Evolutionary conservation across 768 basidiomycete genomes (phyloP).

Genomic region (Chalciporus pseudorubinellus): DNA sequence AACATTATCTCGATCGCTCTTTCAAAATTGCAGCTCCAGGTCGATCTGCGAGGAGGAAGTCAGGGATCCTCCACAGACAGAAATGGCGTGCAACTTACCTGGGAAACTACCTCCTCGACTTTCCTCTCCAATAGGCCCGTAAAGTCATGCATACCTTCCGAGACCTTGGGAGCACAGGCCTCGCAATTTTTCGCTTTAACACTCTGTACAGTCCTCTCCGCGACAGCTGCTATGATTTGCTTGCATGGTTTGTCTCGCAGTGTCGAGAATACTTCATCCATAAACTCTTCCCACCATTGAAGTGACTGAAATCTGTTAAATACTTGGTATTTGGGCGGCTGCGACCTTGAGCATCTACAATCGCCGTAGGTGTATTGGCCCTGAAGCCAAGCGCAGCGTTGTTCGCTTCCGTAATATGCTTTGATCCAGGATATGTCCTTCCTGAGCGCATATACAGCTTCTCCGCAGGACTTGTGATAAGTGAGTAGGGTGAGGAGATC

Average conservation of each 20-base stretch:
- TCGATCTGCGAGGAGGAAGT: constrained; percentile 3
- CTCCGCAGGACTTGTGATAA: constrained; percentile 17
- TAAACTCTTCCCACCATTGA: constrained; percentile 24
- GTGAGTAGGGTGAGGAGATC: constrained; percentile 26
- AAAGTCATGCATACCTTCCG: constrained; percentile 17
- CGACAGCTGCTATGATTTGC: constrained; percentile 1
- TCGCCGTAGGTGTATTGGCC: neutral
- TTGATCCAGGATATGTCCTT: constrained; percentile 13
- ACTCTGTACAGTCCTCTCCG: neutral
- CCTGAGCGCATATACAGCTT: constrained; percentile 7
- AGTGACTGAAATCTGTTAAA: constrained; percentile 8
- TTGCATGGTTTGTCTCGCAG: constrained; percentile 22
- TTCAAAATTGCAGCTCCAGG: neutral
- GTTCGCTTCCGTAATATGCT: constrained; percentile 8
- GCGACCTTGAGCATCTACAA: constrained; percentile 1
- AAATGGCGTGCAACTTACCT: constrained; percentile 6
- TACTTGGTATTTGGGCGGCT: neutral
- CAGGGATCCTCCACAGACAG: neutral
- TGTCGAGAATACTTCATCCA: constrained; percentile 6
- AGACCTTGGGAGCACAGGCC: neutral
- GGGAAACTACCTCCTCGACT: constrained; percentile 13
- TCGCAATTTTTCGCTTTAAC: neutral
- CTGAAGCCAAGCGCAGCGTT: constrained; percentile 6
- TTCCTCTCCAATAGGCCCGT: constrained; percentile 7
- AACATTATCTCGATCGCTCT: neutral